Percentiles rank a stretch among this genome's conserved stretches.
Conservation (phyloP, 2,329 filamentous ascomycete species). For the Cladosporium sp. region DNA sequence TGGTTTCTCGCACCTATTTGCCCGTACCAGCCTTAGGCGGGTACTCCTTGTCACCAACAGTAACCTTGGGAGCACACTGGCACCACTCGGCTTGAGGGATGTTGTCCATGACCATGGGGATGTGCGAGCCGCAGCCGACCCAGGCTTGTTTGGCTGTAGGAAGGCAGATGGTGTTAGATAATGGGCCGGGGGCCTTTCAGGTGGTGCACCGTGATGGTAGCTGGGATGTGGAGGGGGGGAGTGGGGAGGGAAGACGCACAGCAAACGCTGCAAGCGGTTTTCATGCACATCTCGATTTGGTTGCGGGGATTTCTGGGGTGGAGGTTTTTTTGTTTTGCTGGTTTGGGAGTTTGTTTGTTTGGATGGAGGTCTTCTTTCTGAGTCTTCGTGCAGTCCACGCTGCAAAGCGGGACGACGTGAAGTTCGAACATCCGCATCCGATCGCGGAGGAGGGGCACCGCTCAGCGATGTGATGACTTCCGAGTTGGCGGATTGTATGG, state of each 20-base stretch:
- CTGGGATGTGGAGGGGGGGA: not conserved
- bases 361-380: not conserved
- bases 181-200: not conserved
- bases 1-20: no score
- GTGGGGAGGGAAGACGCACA: not conserved
- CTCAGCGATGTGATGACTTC: no score
- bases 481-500: no score
- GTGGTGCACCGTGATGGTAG: slow-evolving; percentile 5
- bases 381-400: no score
- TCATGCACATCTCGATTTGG: slow-evolving; percentile 8
- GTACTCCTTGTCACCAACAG: slow-evolving; percentile 54
- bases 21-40: slow-evolving; percentile 51
- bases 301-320: no score
- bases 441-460: no score
- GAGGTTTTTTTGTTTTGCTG: not conserved
- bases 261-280: slow-evolving; percentile 6
- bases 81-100: slow-evolving; percentile 56
- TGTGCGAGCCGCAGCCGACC: slow-evolving; percentile 41
- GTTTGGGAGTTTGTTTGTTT: not conserved
- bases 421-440: no score
- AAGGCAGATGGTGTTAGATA: not conserved
- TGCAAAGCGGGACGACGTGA: no score
- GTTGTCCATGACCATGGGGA: slow-evolving; percentile 56
- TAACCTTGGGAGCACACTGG: slow-evolving; percentile 57
- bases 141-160: slow-evolving; percentile 21